Percentiles rank a stretch among this genome's conserved stretches.
phyloP scores from a whole-genome alignment of 2,329 filamentous ascomycete genomes.

The Thielaviopsis musarum region DNA sequence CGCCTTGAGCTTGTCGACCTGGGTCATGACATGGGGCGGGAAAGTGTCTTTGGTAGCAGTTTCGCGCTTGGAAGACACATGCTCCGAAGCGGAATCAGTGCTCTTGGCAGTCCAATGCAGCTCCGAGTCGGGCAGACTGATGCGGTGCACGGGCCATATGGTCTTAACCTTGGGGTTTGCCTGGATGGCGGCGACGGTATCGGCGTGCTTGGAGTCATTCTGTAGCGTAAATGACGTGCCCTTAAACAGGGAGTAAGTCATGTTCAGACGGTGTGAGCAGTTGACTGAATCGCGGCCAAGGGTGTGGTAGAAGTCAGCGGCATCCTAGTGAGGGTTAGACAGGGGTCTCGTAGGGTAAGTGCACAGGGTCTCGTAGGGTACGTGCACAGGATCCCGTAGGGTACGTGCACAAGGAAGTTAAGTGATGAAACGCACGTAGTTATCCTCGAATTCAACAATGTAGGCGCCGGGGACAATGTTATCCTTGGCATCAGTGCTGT shows the following conservation, averaged over 20 bases:
- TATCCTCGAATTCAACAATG: constrained; percentile 2
- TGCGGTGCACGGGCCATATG: background rate
- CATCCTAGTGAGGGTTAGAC: background rate
- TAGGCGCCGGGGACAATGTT: background rate
- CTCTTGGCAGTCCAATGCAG: background rate
- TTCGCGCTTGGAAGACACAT: background rate
- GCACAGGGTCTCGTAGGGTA: background rate
- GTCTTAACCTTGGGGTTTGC: background rate
- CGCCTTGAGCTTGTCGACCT: constrained; percentile 25
- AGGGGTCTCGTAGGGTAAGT: background rate
- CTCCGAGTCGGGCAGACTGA: background rate
- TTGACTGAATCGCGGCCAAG: background rate
- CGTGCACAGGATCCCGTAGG: no score
- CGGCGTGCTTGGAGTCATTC: background rate
- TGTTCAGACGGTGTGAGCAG: background rate
- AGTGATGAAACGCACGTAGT: background rate
- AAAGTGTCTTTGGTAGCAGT: background rate
- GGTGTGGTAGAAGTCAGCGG: background rate
- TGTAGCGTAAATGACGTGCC: background rate
- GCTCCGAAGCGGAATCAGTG: background rate
- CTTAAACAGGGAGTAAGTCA: constrained; percentile 1
- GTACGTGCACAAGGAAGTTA: no score
- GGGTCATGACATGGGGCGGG: constrained; percentile 7
- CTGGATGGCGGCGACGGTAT: background rate
- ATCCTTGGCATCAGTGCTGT: background rate